A percentile compares a stretch with the other conserved stretches of the same genome.
Conservation (phyloP, 371 early-diverging fungal genomes). For the Mucor plumbeus region DNA sequence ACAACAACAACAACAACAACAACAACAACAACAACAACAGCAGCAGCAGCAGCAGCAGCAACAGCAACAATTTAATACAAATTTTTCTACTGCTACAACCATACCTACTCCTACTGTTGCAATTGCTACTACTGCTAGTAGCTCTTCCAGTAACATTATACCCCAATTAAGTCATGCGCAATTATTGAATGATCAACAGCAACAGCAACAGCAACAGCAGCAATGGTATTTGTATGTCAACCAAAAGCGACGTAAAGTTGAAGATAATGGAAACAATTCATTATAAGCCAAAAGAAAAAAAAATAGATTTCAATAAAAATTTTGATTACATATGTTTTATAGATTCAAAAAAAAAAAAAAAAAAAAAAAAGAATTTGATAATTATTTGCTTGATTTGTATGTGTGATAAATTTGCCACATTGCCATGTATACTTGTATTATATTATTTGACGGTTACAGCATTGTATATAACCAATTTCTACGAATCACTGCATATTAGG, state of each 20-base stretch:
- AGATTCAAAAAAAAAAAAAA: background rate
- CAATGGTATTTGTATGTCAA: slow-evolving; percentile 23
- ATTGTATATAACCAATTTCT: no score
- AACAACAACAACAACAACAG: background rate
- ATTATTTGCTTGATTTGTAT: background rate
- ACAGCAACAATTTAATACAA: background rate
- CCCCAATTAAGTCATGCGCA: slow-evolving; percentile 9
- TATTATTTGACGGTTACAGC: no score
- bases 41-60: background rate
- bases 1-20: slow-evolving; percentile 1
- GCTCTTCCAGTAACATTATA: slow-evolving; percentile 6
- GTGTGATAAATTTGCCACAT: background rate
- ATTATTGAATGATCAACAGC: slow-evolving; percentile 1
- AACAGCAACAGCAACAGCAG: slow-evolving; percentile 10
- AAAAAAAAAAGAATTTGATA: background rate
- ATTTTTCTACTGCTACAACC: slow-evolving; percentile 4
- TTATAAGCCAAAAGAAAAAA: slow-evolving; percentile 4
- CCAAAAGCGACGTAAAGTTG: slow-evolving; percentile 8
- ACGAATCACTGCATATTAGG: no score
- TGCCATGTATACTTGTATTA: no score
- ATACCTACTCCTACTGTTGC: background rate
- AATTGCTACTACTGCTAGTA: background rate
- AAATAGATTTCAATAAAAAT: slow-evolving; percentile 10
- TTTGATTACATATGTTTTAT: slow-evolving; percentile 3
- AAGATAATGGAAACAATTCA: background rate